These are phyloP conservation scores for Emericellopsis terricola DNA, from an alignment of 495 filamentous ascomycete species.

Conservation along the genomic window DNA sequence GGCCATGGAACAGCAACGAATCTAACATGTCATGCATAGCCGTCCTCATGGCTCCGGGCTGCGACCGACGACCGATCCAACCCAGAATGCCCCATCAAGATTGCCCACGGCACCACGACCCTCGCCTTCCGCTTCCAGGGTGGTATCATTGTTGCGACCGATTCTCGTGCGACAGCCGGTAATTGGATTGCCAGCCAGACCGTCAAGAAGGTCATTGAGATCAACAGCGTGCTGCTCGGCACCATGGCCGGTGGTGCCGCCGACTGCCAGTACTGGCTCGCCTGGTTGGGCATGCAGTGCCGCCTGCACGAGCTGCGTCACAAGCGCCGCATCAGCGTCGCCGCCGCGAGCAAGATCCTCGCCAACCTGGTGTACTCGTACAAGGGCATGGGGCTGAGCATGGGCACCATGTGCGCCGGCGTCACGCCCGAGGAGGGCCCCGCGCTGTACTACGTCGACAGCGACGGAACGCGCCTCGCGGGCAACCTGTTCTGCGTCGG, in stretches of 20 bases:
- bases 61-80: constrained; percentile 95
- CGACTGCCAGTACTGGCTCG: constrained; percentile 99
- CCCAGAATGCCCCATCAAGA: constrained; percentile 92
- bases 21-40: constrained; percentile 23
- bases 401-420: constrained; percentile 98
- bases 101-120: constrained; percentile 98
- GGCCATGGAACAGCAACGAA: constrained; percentile 4
- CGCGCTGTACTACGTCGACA: constrained; percentile 97
- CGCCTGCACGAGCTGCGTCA: constrained; percentile 97
- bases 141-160: constrained; percentile 94
- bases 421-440: constrained; percentile 93
- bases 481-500: constrained; percentile 98
- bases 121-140: constrained; percentile 93
- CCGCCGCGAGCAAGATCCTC: constrained; percentile 94
- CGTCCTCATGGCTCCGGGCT: constrained; percentile 82
- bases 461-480: constrained; percentile 78
- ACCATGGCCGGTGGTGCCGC: constrained; percentile 98
- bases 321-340: constrained; percentile 95
- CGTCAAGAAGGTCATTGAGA: constrained; percentile 98
- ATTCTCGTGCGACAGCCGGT: constrained; percentile 88
- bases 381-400: constrained; percentile 92
- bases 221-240: constrained; percentile 75
- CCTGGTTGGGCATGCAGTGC: constrained; percentile 96
- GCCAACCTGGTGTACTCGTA: constrained; percentile 95
- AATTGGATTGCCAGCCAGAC: constrained; percentile 99